Evolutionary conservation across 805 yeast species (phyloP).

Genomic region (Candida vartiovaarae): DNA sequence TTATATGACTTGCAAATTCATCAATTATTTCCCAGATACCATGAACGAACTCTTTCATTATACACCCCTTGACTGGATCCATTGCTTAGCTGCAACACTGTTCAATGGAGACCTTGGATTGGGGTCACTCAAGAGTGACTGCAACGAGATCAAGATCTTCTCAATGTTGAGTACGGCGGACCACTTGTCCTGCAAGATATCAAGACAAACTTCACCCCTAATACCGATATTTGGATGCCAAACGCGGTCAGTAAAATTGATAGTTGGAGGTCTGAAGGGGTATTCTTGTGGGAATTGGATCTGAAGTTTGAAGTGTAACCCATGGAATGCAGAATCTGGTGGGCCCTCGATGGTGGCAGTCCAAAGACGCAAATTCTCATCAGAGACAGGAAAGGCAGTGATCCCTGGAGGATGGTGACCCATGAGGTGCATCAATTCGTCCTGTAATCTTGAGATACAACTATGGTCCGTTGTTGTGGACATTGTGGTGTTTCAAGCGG

Average conservation of each 20-base stretch:
- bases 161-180: constrained; percentile 56
- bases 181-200: constrained; percentile 60
- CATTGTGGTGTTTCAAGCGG: not conserved
- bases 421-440: constrained; percentile 40
- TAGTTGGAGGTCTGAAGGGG: constrained; percentile 52
- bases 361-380: constrained; percentile 35
- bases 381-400: constrained; percentile 48
- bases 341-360: constrained; percentile 48
- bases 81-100: constrained; percentile 33
- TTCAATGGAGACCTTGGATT: constrained; percentile 50
- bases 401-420: constrained; percentile 44
- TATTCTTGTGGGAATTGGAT: constrained; percentile 47
- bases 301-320: constrained; percentile 39
- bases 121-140: constrained; percentile 57
- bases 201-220: constrained; percentile 59
- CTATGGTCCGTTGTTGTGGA: not conserved
- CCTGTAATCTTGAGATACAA: not conserved
- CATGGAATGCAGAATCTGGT: constrained; percentile 41
- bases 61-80: constrained; percentile 37
- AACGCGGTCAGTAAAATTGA: constrained; percentile 41
- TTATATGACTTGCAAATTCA: no score
- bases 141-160: constrained; percentile 50
- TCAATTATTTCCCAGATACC: not conserved
- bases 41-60: not conserved
- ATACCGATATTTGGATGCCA: constrained; percentile 49